These are phyloP conservation scores for Phytophthora ohioensis DNA, from an alignment of 352 stramenopile genomes.

Conservation along the genomic window DNA sequence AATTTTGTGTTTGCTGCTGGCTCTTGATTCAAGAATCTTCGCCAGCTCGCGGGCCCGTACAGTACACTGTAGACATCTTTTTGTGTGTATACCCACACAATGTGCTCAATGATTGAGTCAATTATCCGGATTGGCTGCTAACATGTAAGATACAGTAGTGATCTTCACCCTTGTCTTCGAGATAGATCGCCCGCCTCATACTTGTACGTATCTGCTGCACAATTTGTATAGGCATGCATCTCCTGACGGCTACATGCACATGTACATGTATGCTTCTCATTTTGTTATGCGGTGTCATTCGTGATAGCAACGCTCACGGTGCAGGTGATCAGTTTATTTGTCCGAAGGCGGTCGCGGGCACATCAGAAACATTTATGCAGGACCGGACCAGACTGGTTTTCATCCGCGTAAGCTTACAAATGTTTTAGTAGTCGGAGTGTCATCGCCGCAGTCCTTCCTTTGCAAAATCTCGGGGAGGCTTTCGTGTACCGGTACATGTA, in stretches of 20 bases:
- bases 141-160: too few species aligned
- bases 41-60: too few species aligned
- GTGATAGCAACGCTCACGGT: not conserved
- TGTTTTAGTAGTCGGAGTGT: conserved; percentile 1
- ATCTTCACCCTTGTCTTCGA: too few species aligned
- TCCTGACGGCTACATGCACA: not conserved
- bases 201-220: too few species aligned
- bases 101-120: too few species aligned
- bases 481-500: too few species aligned
- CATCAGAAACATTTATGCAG: not conserved
- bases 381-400: not conserved
- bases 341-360: conserved; percentile 7
- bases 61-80: not conserved
- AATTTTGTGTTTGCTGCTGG: not conserved
- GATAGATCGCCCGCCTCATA: too few species aligned
- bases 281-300: not conserved
- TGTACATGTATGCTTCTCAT: conserved; percentile 1
- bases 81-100: too few species aligned
- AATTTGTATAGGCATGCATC: too few species aligned
- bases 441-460: not conserved
- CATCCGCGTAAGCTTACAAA: conserved; percentile 8
- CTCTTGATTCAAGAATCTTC: too few species aligned
- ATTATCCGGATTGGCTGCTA: too few species aligned
- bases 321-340: not conserved
- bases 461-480: too few species aligned